Conservation (phyloP, 768 basidiomycete genomes). For the Tylopilus sp. region DNA sequence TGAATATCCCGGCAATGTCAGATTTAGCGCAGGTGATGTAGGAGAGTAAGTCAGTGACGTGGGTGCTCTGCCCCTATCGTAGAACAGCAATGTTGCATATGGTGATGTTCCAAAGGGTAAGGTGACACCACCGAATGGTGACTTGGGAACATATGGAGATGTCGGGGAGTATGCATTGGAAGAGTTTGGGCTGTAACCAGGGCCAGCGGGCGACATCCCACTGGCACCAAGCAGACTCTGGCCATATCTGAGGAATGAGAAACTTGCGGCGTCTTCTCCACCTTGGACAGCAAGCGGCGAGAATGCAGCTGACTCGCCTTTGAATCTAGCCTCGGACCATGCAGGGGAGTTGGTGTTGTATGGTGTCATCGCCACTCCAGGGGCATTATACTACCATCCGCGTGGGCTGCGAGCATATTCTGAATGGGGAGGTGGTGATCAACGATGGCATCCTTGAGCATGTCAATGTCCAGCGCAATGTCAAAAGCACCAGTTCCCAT, state of each 20-base stretch:
- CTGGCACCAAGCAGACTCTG: conserved; percentile 83
- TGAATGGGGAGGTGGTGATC: conserved; percentile 91
- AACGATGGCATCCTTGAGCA: conserved; percentile 97
- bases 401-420: conserved; percentile 70
- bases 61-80: too few species aligned
- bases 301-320: conserved; percentile 86
- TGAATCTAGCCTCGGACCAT: conserved; percentile 73
- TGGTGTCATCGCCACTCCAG: conserved; percentile 92
- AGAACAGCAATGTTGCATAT: conserved; percentile 84
- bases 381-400: conserved; percentile 91
- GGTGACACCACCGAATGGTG: conserved; percentile 77
- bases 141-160: conserved; percentile 85
- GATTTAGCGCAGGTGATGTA: conserved; percentile 77
- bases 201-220: conserved; percentile 86
- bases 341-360: conserved; percentile 91
- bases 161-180: conserved; percentile 88
- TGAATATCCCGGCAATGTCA: conserved; percentile 72
- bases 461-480: conserved; percentile 92
- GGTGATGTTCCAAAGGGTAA: conserved; percentile 81
- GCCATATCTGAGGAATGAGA: conserved; percentile 74
- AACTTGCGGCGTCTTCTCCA: conserved; percentile 77
- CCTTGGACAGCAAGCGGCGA: conserved; percentile 90
- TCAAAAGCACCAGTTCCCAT: conserved; percentile 99
- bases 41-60: conserved; percentile 88
- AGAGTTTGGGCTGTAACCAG: conserved; percentile 88